Conservation (phyloP, 495 filamentous ascomycete genomes). For the Aspergillus avenaceus region DNA sequence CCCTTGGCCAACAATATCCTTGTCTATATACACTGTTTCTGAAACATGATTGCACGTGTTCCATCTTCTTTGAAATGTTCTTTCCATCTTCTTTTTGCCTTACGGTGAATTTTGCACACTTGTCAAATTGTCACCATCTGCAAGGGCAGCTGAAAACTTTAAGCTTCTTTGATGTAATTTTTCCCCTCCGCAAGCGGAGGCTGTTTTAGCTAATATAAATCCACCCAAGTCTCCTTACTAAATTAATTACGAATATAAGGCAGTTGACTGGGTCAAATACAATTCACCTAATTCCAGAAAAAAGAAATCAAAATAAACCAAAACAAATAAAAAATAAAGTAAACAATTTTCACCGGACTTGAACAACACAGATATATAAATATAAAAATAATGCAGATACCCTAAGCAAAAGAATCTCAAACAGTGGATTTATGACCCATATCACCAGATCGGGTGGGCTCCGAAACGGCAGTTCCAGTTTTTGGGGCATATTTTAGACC, state of each 20-base stretch:
- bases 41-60: neutral
- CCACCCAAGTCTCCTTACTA: neutral
- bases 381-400: too few species aligned
- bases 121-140: neutral
- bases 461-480: neutral
- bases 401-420: slow-evolving; percentile 3
- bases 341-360: too few species aligned
- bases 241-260: too few species aligned
- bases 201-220: neutral
- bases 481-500: neutral
- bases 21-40: neutral
- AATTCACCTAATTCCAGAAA: neutral
- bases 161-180: slow-evolving; percentile 12
- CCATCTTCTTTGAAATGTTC: neutral
- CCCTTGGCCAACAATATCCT: neutral
- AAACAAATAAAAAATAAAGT: too few species aligned
- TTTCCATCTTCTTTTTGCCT: neutral
- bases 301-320: too few species aligned
- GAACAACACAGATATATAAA: too few species aligned
- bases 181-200: slow-evolving; percentile 3
- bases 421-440: slow-evolving; percentile 9
- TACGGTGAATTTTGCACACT: neutral
- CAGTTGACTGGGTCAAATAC: too few species aligned
- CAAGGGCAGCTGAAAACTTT: neutral
- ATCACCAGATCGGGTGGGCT: neutral